phyloP scores from a whole-genome alignment of 768 basidiomycete genomes.

The Russula griseocarnosa region DNA sequence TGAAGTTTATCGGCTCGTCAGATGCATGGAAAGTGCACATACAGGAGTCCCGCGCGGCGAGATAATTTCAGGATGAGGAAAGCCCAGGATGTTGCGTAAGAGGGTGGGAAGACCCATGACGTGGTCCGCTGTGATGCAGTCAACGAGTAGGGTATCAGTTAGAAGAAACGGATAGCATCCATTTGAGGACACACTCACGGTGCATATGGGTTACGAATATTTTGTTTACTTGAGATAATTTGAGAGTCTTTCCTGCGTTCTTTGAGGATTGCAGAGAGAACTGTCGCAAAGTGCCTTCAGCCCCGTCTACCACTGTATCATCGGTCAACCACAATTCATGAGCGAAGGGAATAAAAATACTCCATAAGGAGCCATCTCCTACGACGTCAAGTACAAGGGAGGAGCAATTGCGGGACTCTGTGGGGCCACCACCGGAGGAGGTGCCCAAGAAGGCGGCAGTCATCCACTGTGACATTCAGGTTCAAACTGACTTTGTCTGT shows the following conservation, averaged over 20 bases:
- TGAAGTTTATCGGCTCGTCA: background rate
- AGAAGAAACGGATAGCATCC: background rate
- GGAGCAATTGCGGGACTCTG: constrained; percentile 69
- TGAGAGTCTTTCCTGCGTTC: constrained; percentile 35
- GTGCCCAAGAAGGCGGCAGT: constrained; percentile 72
- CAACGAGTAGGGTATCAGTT: background rate
- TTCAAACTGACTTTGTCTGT: too few relatives aligned
- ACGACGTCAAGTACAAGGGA: constrained; percentile 60
- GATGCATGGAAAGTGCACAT: background rate
- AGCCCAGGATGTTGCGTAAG: constrained; percentile 51
- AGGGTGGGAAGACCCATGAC: constrained; percentile 69
- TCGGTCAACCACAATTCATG: background rate
- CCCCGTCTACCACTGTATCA: constrained; percentile 72
- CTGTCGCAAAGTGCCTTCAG: constrained; percentile 73
- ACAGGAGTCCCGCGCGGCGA: constrained; percentile 19
- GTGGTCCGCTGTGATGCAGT: constrained; percentile 53
- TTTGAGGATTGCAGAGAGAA: constrained; percentile 52
- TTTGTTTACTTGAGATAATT: constrained; percentile 50
- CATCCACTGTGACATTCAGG: constrained; percentile 40
- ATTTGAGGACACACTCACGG: constrained; percentile 36
- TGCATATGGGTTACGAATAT: constrained; percentile 88
- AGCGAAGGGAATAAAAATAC: constrained; percentile 40
- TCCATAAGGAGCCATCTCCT: constrained; percentile 59
- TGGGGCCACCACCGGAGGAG: constrained; percentile 72
- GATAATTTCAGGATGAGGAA: constrained; percentile 40